Evolutionary conservation across 2,329 filamentous ascomycete genomes (phyloP).

Genomic region (Pseudogymnoascus sp.): DNA sequence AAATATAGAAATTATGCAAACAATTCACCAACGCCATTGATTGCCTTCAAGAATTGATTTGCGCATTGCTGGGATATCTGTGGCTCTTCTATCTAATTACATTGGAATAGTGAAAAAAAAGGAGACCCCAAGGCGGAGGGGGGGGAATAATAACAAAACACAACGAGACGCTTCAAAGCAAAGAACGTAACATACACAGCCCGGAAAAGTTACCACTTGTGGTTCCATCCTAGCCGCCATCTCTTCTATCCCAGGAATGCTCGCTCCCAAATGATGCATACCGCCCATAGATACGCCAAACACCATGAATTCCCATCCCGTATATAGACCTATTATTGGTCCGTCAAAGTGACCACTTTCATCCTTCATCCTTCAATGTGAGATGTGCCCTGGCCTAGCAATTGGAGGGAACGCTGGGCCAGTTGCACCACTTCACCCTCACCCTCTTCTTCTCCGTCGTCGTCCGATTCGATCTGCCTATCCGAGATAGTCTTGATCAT

Average conservation of each 20-base stretch:
- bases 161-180: conserved; percentile 22
- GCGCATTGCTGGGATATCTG: conserved; percentile 12
- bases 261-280: conserved; percentile 25
- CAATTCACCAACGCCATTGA: background rate
- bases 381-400: conserved; percentile 64
- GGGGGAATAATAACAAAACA: conserved; percentile 22
- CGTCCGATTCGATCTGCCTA: conserved; percentile 77
- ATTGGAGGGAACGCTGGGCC: conserved; percentile 80
- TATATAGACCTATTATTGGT: conserved; percentile 16
- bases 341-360: conserved; percentile 17
- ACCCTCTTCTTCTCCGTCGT: conserved; percentile 79
- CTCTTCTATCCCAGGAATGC: conserved; percentile 27
- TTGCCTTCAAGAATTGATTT: background rate
- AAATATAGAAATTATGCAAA: conserved; percentile 24
- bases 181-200: conserved; percentile 16
- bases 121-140: conserved; percentile 11
- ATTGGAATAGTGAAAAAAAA: conserved; percentile 22
- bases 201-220: conserved; percentile 14
- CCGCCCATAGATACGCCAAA: conserved; percentile 26
- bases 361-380: conserved; percentile 80
- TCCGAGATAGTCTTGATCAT: conserved; percentile 90
- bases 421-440: conserved; percentile 89
- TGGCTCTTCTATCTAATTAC: conserved; percentile 27
- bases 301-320: conserved; percentile 28
- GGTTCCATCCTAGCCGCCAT: conserved; percentile 13